phyloP scores from a whole-genome alignment of 2,329 filamentous ascomycete species.

The Aspergillus aculeatinus region DNA sequence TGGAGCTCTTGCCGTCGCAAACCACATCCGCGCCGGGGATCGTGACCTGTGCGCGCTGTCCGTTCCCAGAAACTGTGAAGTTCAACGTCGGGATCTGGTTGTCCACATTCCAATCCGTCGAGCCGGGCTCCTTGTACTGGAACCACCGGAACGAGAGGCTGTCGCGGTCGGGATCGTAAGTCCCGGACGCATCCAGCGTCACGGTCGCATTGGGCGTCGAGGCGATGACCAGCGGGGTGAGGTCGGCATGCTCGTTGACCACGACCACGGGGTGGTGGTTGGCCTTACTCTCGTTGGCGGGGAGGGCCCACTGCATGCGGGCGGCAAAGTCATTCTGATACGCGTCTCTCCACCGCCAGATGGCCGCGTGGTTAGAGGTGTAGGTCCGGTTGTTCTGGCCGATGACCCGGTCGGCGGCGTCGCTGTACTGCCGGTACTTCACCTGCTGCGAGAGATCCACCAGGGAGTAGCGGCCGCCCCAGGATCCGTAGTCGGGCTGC shows the following conservation, averaged over 20 bases:
- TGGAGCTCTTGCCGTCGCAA: conserved; percentile 18
- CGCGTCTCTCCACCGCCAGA: conserved; percentile 53
- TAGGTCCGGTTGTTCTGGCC: conserved; percentile 33
- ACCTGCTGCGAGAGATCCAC: conserved; percentile 11
- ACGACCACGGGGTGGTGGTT: conserved; percentile 17
- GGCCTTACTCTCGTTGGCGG: conserved; percentile 8
- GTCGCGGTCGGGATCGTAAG: conserved; percentile 24
- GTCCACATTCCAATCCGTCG: conserved; percentile 15
- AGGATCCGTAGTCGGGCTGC: conserved; percentile 42
- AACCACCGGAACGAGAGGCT: conserved; percentile 24
- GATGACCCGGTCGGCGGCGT: conserved; percentile 36
- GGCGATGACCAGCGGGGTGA: conserved; percentile 16
- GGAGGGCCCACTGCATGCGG: conserved; percentile 48
- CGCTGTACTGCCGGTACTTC: conserved; percentile 27
- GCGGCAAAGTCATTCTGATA: conserved; percentile 53
- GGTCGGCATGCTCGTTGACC: conserved; percentile 6
- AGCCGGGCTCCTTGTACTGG: conserved; percentile 23
- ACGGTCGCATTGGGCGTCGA: conserved; percentile 19
- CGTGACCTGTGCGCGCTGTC: conserved; percentile 15
- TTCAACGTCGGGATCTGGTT: conserved; percentile 19
- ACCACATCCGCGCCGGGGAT: conserved; percentile 20
- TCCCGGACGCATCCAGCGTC: conserved; percentile 23
- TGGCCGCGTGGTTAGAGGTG: conserved; percentile 47
- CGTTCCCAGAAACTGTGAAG: conserved; percentile 14
- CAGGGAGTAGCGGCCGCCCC: conserved; percentile 42